Base-by-base conservation (phyloP, 2,329 filamentous ascomycete species). In the Sporothrix dimorphospora region DNA sequence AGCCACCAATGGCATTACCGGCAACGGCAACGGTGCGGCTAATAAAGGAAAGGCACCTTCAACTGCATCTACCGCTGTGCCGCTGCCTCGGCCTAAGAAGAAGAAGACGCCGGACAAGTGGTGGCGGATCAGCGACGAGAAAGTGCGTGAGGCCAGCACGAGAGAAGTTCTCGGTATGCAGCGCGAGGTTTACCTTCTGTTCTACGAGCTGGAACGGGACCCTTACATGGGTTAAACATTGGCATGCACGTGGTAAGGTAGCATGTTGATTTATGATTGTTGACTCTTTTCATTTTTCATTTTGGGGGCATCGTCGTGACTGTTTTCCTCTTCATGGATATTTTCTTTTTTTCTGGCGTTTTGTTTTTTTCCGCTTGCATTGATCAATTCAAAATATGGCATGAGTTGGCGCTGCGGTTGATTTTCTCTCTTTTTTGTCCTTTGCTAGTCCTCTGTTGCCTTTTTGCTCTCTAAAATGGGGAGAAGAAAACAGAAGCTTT, bases 61-160 rank as follows among this genome's bases (percentile, higher is more conserved):
- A 4, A 27, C 27, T 11, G 42, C 30, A 1, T 21, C 71, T 7
- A n/a, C 49, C 1, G 9, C 49, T 9, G 34, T 8, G 30, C n/a
- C 34, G 11, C 66, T 40, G 67, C 55, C 70, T 53, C 21, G 79
- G 76, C 71, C 53, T 75, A 79, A 59, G 12, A 76, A 73, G 72
- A 85, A 83, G 75, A 90, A 88, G 76, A 81, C 84, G 14, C 87
- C 86, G 59, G 91, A 97, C 78, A 90, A 92, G 53, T 99, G 96
- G 96, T 99, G 96, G 96, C 90, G 96, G 47, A 97, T 99, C 76
- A 98, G 94, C 75, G 96, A 99, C 80, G 96, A 99, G 76, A 97
- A 97, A 81, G 89, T 98, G 77, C 96, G 95, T 79, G 95, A 98
- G 81, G 92, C 94, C 76, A 97, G 94, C 84, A 98, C 94, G 6